phyloP scores from a whole-genome alignment of 2,329 filamentous ascomycete species.

The Verticillium nonalfalfae region DNA sequence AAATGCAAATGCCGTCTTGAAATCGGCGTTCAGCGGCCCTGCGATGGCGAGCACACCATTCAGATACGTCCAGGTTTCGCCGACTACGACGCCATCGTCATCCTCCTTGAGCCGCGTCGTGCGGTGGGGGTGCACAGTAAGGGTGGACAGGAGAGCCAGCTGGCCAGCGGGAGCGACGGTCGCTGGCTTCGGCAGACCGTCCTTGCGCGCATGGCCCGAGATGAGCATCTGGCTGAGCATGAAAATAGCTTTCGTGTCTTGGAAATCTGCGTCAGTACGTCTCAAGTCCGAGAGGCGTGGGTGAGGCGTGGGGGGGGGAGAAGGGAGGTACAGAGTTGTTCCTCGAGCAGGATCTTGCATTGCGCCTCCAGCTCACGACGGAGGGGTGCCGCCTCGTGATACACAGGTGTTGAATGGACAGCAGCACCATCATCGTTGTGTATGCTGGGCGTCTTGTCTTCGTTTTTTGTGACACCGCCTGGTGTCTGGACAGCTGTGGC shows the following conservation, averaged over 20 bases:
- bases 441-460: neutral
- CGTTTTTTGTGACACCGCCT: neutral
- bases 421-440: neutral
- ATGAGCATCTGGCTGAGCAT: slow-evolving; percentile 60
- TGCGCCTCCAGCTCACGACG: slow-evolving; percentile 60
- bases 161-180: slow-evolving; percentile 65
- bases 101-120: slow-evolving; percentile 64
- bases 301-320: neutral
- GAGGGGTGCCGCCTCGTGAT: slow-evolving; percentile 48
- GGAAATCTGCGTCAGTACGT: neutral
- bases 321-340: slow-evolving; percentile 55
- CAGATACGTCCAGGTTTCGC: slow-evolving; percentile 64
- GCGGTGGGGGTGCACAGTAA: slow-evolving; percentile 74
- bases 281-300: neutral
- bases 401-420: slow-evolving; percentile 23
- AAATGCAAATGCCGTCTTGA: slow-evolving; percentile 70
- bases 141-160: slow-evolving; percentile 69
- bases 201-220: slow-evolving; percentile 34
- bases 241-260: slow-evolving; percentile 52
- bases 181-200: slow-evolving; percentile 32
- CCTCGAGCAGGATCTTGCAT: slow-evolving; percentile 68
- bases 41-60: slow-evolving; percentile 58
- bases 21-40: slow-evolving; percentile 63
- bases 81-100: slow-evolving; percentile 57
- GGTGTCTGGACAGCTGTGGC: slow-evolving; percentile 22